Conservation (phyloP, 441 rosid species). For the Biscutella auriculata region DNA sequence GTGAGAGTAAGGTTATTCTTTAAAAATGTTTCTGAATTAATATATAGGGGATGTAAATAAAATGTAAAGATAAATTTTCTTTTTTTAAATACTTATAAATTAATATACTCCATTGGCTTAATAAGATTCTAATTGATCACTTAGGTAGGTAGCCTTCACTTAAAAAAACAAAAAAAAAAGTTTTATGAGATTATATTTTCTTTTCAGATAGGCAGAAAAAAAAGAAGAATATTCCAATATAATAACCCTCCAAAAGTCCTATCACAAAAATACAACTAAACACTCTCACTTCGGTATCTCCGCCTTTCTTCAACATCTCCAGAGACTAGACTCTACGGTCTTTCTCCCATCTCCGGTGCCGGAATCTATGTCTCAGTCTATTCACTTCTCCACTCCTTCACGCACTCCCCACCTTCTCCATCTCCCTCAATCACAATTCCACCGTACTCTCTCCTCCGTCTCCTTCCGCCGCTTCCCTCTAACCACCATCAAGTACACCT, state of each 20-base stretch:
- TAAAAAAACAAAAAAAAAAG: no score
- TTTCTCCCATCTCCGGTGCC: slow-evolving; percentile 10
- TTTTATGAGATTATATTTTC: no score
- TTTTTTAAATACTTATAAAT: no score
- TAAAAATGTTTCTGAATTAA: no score
- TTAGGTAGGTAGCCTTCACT: no score
- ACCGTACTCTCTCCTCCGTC: slow-evolving; percentile 28
- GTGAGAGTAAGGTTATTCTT: no score
- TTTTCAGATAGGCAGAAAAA: no score
- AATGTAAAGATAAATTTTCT: no score
- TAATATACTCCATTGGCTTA: no score
- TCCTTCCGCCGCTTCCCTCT: slow-evolving; percentile 27
- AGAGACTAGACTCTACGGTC: slow-evolving; percentile 3
- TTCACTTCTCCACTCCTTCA: slow-evolving; percentile 40
- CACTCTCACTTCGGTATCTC: no score
- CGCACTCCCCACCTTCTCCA: slow-evolving; percentile 30
- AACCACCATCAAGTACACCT: slow-evolving; percentile 22
- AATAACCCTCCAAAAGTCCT: not conserved
- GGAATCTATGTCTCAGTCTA: slow-evolving; percentile 52
- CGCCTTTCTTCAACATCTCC: slow-evolving; percentile 11
- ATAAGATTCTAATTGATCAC: no score
- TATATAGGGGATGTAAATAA: no score
- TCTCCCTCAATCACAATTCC: slow-evolving; percentile 21
- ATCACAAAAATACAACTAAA: not conserved
- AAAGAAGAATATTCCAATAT: not conserved